Percentiles rank a stretch among this genome's conserved stretches.
These are phyloP conservation scores for Camelina sativa DNA, from an alignment of 345 rosid species.

Conservation along the genomic window DNA sequence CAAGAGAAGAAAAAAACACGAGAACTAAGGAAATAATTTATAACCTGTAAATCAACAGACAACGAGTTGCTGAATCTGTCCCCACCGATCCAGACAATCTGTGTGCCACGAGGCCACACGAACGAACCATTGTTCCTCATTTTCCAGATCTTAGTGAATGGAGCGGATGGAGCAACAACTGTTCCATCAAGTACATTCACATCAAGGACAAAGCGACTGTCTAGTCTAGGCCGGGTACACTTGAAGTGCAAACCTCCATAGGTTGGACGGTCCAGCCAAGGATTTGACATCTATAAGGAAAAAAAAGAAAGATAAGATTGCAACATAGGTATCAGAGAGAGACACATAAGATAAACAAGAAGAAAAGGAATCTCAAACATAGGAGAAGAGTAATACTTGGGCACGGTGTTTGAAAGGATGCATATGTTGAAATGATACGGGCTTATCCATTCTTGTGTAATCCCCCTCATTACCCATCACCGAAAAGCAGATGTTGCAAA, in stretches of 20 bases:
- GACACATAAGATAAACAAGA: background rate
- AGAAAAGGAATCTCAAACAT: background rate
- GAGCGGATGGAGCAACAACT: slow-evolving; percentile 68
- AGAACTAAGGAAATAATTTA: slow-evolving; percentile 22
- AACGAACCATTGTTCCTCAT: slow-evolving; percentile 78
- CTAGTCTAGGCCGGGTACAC: slow-evolving; percentile 55
- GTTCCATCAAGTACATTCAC: slow-evolving; percentile 90
- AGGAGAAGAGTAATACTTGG: slow-evolving; percentile 49
- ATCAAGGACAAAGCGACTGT: slow-evolving; percentile 81
- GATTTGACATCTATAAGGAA: slow-evolving; percentile 34
- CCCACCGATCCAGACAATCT: slow-evolving; percentile 82
- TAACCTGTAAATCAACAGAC: slow-evolving; percentile 66
- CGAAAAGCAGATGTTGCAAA: slow-evolving; percentile 84
- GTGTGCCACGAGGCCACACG: slow-evolving; percentile 69
- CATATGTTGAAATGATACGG: slow-evolving; percentile 44
- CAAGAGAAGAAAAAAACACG: background rate
- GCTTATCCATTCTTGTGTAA: slow-evolving; percentile 73
- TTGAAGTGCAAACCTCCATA: slow-evolving; percentile 40
- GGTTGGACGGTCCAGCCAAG: slow-evolving; percentile 43
- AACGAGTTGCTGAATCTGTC: slow-evolving; percentile 55
- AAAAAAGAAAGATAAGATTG: slow-evolving; percentile 19
- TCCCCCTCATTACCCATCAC: slow-evolving; percentile 72
- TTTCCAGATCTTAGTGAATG: slow-evolving; percentile 91
- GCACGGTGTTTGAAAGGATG: slow-evolving; percentile 42
- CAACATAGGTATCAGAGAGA: slow-evolving; percentile 6